phyloP scores from a whole-genome alignment of 2,329 filamentous ascomycete genomes.

The Cladophialophora carrionii region DNA sequence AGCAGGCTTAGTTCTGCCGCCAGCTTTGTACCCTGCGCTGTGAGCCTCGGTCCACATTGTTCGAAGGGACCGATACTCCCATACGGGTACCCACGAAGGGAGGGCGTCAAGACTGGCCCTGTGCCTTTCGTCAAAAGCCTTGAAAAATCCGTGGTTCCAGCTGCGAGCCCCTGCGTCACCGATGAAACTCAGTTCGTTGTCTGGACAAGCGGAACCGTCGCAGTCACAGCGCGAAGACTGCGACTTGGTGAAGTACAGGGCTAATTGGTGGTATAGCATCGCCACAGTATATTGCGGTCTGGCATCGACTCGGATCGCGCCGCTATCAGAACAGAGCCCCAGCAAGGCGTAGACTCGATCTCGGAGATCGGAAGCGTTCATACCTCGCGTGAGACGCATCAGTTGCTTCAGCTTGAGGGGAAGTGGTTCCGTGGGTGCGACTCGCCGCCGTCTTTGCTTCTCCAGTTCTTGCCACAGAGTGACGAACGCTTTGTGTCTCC shows the following conservation, averaged over 20 bases:
- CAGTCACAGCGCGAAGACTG: background rate
- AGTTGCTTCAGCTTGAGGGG: conserved; percentile 5
- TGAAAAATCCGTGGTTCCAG: background rate
- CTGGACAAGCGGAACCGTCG: background rate
- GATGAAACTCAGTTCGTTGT: conserved; percentile 3
- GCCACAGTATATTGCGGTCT: conserved; percentile 1
- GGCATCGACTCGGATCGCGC: background rate
- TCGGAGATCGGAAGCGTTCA: conserved; percentile 4
- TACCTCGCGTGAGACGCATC: conserved; percentile 5
- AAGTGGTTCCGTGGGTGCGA: background rate
- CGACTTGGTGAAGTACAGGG: conserved; percentile 1
- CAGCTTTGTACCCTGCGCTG: conserved; percentile 2
- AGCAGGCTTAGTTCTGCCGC: background rate
- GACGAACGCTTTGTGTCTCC: background rate
- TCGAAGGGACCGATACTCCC: background rate
- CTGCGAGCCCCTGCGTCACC: background rate
- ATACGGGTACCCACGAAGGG: background rate
- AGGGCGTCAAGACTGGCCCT: background rate
- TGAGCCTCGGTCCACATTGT: background rate
- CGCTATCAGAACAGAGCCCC: background rate
- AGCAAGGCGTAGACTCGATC: conserved; percentile 1
- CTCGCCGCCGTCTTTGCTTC: background rate
- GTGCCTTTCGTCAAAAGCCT: background rate
- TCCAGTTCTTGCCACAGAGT: conserved; percentile 1
- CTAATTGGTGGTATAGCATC: conserved; percentile 4